A percentile compares a stretch with the other conserved stretches of the same genome.
These are phyloP conservation scores for Cordia subcordata DNA, from an alignment of 257 asterid species.

Conservation along the genomic window DNA sequence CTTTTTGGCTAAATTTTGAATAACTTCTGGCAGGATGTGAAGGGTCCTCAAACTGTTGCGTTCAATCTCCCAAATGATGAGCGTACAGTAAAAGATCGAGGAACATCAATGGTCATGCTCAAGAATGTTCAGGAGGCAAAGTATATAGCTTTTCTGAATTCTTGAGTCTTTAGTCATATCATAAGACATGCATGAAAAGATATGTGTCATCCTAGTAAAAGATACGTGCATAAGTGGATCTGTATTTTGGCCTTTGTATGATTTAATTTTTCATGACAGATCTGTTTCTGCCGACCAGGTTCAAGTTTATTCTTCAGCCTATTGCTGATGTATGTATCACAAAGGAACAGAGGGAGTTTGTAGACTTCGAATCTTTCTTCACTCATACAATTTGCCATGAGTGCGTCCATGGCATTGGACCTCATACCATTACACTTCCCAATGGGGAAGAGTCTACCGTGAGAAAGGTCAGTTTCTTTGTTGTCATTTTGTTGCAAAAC, in stretches of 20 bases:
- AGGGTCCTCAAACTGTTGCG: conserved; percentile 98
- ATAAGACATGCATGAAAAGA: background rate
- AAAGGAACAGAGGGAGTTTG: conserved; percentile 60
- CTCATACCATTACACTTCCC: conserved; percentile 84
- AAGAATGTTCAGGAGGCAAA: conserved; percentile 97
- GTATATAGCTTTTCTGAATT: conserved; percentile 30
- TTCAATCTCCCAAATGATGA: conserved; percentile 98
- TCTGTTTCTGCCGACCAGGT: conserved; percentile 47
- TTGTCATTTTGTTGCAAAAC: conserved; percentile 1
- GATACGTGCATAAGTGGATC: background rate
- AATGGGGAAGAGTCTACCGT: conserved; percentile 80
- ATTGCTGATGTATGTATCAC: conserved; percentile 68
- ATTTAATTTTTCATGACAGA: background rate
- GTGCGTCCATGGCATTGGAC: conserved; percentile 98
- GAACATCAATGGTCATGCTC: conserved; percentile 97
- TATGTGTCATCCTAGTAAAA: background rate
- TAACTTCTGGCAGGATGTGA: conserved; percentile 62
- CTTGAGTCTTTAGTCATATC: background rate
- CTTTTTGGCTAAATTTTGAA: background rate
- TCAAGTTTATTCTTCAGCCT: conserved; percentile 87
- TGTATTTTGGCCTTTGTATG: background rate
- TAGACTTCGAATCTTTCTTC: conserved; percentile 87
- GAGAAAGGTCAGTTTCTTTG: conserved; percentile 58
- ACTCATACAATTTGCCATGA: conserved; percentile 94
- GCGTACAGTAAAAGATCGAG: conserved; percentile 83